phyloP scores from a whole-genome alignment of 2,329 filamentous ascomycete genomes.

The Sclerotiophoma versabilis region DNA sequence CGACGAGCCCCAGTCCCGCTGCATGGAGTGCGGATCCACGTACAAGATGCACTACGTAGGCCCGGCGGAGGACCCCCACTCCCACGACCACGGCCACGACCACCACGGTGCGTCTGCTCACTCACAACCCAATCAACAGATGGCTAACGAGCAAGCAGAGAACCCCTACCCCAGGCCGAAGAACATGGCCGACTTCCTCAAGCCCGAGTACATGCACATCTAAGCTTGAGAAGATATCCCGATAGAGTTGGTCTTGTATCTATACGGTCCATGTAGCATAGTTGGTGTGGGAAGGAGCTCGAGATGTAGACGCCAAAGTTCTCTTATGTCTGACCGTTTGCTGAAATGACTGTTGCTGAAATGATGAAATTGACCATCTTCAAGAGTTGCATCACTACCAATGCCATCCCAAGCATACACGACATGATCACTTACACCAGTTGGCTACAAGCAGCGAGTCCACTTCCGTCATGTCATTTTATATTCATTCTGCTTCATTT shows the following conservation, averaged over 20 bases:
- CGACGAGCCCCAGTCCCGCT: slow-evolving; percentile 90
- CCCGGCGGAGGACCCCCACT: slow-evolving; percentile 74
- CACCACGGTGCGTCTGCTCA: slow-evolving; percentile 29
- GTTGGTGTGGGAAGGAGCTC: slow-evolving; percentile 31
- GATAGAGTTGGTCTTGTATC: slow-evolving; percentile 36
- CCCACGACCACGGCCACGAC: slow-evolving; percentile 61
- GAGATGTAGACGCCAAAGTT: slow-evolving; percentile 17
- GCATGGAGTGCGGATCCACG: slow-evolving; percentile 93
- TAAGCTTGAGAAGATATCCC: slow-evolving; percentile 26
- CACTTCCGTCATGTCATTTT: too few relatives aligned
- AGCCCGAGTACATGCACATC: slow-evolving; percentile 87
- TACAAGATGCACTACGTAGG: slow-evolving; percentile 99
- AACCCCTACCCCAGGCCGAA: slow-evolving; percentile 74
- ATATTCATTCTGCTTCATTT: too few relatives aligned
- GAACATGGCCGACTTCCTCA: slow-evolving; percentile 95
- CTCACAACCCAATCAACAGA: accelerated
- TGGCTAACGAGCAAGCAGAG: slow-evolving; percentile 29
- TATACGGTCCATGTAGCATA: slow-evolving; percentile 48
- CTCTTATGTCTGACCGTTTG: slow-evolving; percentile 7
- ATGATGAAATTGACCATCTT: too few relatives aligned
- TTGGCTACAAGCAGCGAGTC: too few relatives aligned
- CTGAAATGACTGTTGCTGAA: too few relatives aligned
- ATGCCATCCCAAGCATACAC: too few relatives aligned
- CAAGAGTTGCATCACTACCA: too few relatives aligned
- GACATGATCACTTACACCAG: too few relatives aligned